phyloP scores from a whole-genome alignment of 2,329 filamentous ascomycete species.

The Ascochyta fabae region DNA sequence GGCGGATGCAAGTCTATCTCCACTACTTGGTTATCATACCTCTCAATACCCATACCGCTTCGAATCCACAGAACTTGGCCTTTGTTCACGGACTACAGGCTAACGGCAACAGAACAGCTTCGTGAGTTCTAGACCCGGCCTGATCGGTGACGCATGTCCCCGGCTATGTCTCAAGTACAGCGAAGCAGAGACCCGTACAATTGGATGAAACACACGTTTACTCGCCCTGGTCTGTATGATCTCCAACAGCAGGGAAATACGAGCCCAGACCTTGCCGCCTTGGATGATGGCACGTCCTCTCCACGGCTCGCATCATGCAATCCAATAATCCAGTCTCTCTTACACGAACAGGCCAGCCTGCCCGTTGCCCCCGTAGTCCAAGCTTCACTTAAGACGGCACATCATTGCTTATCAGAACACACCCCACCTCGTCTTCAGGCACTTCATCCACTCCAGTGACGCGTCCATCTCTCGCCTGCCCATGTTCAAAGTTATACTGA shows the following conservation, averaged over 20 bases:
- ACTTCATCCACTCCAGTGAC: no score
- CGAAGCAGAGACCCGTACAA: slow-evolving; percentile 1
- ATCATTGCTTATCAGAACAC: slow-evolving; percentile 1
- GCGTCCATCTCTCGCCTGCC: no score
- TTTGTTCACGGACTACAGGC: neutral
- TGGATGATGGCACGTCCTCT: no score
- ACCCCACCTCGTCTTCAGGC: neutral
- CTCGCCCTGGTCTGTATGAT: neutral
- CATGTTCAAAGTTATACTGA: no score
- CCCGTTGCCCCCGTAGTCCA: neutral
- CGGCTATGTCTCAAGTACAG: slow-evolving; percentile 6
- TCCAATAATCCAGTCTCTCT: no score
- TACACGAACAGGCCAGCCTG: no score
- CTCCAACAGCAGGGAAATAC: no score
- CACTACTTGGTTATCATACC: slow-evolving; percentile 8
- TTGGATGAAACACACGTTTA: slow-evolving; percentile 6
- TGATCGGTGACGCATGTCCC: slow-evolving; percentile 3
- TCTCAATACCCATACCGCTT: slow-evolving; percentile 16
- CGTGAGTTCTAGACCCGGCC: neutral
- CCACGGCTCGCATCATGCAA: no score
- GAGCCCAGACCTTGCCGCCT: no score
- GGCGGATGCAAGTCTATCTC: slow-evolving; percentile 13
- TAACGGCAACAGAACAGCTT: neutral
- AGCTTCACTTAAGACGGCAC: slow-evolving; percentile 1
- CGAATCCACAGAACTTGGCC: neutral